Conservation (phyloP, 352 stramenopile genomes). For the Halophytophthora polymorphica region DNA sequence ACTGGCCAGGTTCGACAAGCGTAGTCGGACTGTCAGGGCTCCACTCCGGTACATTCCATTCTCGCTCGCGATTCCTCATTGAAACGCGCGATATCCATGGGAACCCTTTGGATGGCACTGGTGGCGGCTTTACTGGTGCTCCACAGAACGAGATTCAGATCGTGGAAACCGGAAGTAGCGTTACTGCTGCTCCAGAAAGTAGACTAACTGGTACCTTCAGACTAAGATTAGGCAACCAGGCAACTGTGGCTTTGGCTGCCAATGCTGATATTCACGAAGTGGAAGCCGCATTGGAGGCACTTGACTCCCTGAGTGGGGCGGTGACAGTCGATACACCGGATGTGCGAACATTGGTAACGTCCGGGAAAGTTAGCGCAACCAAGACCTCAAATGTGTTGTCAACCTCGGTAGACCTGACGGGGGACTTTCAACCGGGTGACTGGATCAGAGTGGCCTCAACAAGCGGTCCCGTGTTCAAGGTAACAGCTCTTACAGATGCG, state of each 20-base stretch:
- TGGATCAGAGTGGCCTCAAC: conserved; percentile 90
- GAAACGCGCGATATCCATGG: conserved; percentile 89
- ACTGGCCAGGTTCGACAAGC: conserved; percentile 59
- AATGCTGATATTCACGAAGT: conserved; percentile 81
- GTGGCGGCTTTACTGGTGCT: conserved; percentile 41
- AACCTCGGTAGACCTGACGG: conserved; percentile 54
- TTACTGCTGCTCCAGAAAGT: conserved; percentile 21
- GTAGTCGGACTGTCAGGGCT: conserved; percentile 56
- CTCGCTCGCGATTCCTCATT: conserved; percentile 86
- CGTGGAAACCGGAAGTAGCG: conserved; percentile 80
- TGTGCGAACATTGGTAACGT: conserved; percentile 55
- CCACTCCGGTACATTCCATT: conserved; percentile 64
- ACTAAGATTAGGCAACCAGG: conserved; percentile 65
- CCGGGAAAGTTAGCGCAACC: conserved; percentile 61
- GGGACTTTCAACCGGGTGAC: conserved; percentile 75
- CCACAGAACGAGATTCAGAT: conserved; percentile 90
- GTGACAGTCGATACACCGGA: conserved; percentile 90
- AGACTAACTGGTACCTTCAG: conserved; percentile 71
- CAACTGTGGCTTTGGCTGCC: conserved; percentile 41
- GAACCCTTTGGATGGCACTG: conserved; percentile 88
- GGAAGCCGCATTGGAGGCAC: conserved; percentile 74
- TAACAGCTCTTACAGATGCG: conserved; percentile 56
- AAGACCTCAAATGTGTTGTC: conserved; percentile 77
- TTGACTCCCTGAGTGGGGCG: conserved; percentile 70
- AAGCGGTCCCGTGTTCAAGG: conserved; percentile 84